Evolutionary conservation across 2,329 filamentous ascomycete species (phyloP).

Genomic region (Neoascochyta sp.): DNA sequence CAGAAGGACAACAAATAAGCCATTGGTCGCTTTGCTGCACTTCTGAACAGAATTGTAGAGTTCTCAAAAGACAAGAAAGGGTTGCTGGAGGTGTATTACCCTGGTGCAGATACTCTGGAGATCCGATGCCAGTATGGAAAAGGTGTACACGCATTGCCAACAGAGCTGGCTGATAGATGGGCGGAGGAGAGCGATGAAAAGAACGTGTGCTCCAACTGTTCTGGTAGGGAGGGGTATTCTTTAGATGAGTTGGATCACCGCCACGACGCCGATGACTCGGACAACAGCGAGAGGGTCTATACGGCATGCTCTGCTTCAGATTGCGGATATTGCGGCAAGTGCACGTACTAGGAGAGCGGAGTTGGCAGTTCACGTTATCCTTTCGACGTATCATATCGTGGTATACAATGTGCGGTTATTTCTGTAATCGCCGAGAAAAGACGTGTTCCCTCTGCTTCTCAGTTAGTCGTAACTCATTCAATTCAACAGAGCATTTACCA

Average conservation of each 20-base stretch:
- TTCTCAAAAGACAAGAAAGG: conserved; percentile 17
- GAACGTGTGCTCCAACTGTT: not conserved
- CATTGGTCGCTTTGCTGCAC: conserved; percentile 22
- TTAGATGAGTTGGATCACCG: conserved; percentile 3
- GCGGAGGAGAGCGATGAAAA: conserved; percentile 2
- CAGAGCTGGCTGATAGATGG: conserved; percentile 9
- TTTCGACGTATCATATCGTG: no score
- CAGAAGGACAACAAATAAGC: conserved; percentile 38
- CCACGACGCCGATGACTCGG: conserved; percentile 12
- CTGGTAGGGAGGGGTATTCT: not conserved
- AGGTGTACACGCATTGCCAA: conserved; percentile 23
- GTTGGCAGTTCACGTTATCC: no score
- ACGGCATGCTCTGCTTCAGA: conserved; percentile 36
- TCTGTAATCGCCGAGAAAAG: no score
- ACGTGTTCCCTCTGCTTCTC: no score
- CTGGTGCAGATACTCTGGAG: conserved; percentile 32
- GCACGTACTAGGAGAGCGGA: no score
- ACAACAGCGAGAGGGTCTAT: conserved; percentile 31
- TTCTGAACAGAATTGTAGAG: conserved; percentile 32
- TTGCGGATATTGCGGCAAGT: conserved; percentile 40
- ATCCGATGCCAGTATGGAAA: conserved; percentile 30
- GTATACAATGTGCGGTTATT: no score
- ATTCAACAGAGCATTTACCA: no score
- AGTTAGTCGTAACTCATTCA: no score
- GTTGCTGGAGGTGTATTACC: conserved; percentile 36